phyloP scores from a whole-genome alignment of 2,329 filamentous ascomycete species.

The Fusarium albidum region DNA sequence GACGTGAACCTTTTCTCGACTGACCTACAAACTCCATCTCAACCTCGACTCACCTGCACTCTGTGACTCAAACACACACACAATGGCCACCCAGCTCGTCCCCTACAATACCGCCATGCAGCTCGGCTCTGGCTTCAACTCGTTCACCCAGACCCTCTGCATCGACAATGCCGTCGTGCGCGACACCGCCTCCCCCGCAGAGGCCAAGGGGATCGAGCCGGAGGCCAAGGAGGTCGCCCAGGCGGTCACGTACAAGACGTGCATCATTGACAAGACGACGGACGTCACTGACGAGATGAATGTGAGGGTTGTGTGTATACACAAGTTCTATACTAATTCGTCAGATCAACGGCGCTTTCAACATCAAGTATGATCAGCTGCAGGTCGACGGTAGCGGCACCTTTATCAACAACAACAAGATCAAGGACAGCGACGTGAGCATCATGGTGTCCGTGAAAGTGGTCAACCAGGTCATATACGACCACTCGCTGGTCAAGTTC shows the following conservation, averaged over 20 bases:
- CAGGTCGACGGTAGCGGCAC: constrained; percentile 5
- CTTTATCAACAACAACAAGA: constrained; percentile 15
- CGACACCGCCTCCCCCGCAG: too few species aligned
- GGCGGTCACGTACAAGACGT: constrained; percentile 14
- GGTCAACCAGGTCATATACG: constrained; percentile 13
- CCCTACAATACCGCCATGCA: constrained; percentile 18
- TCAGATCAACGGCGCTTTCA: constrained; percentile 16
- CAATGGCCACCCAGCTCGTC: constrained; percentile 12
- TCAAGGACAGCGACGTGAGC: constrained; percentile 16
- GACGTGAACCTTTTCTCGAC: too few species aligned
- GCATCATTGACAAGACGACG: constrained; percentile 13
- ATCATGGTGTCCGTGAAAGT: constrained; percentile 20
- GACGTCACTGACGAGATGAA: constrained; percentile 18
- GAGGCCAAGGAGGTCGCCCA: too few species aligned
- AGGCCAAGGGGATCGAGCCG: too few species aligned
- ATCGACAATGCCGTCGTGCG: constrained; percentile 12
- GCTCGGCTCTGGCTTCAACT: constrained; percentile 20
- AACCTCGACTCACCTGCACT: too few species aligned
- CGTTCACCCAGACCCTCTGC: constrained; percentile 15
- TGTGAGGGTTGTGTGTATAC: too few species aligned
- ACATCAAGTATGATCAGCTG: constrained; percentile 11
- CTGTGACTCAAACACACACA: too few species aligned
- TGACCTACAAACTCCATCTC: too few species aligned
- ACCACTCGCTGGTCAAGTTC: constrained; percentile 3
- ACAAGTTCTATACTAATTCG: too few species aligned